Evolutionary conservation across 192 early-diverging fungal genomes (phyloP).

Genomic region (Kappamyces sp.): DNA sequence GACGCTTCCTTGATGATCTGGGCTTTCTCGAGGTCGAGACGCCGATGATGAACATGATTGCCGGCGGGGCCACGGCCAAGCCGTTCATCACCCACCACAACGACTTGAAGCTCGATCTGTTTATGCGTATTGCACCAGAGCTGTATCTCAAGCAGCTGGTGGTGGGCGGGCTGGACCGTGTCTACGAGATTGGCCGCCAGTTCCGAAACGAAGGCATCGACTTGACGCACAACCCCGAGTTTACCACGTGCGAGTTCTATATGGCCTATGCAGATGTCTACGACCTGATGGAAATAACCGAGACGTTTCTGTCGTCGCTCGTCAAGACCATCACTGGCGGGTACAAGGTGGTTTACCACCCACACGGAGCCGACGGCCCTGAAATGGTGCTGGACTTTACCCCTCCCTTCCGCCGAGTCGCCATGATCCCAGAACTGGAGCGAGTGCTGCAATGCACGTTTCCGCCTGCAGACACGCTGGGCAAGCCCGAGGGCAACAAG

Average conservation of each 20-base stretch:
- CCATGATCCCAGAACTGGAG: constrained; percentile 92
- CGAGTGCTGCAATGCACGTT: constrained; percentile 84
- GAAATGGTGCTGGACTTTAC: constrained; percentile 91
- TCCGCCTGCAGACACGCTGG: constrained; percentile 79
- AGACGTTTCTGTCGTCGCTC: constrained; percentile 81
- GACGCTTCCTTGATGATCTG: constrained; percentile 87
- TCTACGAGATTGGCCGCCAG: constrained; percentile 98
- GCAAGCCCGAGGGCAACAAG: constrained; percentile 73
- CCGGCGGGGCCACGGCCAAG: constrained; percentile 93
- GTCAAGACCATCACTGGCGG: constrained; percentile 86
- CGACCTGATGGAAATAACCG: constrained; percentile 95
- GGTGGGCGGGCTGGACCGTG: constrained; percentile 96
- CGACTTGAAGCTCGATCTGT: constrained; percentile 96
- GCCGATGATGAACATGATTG: constrained; percentile 99
- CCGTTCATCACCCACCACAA: constrained; percentile 99
- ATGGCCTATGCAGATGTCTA: constrained; percentile 99
- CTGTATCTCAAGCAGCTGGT: constrained; percentile 97
- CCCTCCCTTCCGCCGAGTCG: constrained; percentile 89
- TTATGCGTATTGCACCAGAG: constrained; percentile 98
- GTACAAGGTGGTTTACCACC: constrained; percentile 93
- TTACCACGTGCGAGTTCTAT: constrained; percentile 99
- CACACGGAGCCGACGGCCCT: constrained; percentile 71
- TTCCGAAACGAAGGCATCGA: constrained; percentile 99
- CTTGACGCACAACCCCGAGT: constrained; percentile 99
- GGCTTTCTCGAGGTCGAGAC: constrained; percentile 99